Conservation (phyloP, 805 yeast species). For the Yamadazyma insecticola region DNA sequence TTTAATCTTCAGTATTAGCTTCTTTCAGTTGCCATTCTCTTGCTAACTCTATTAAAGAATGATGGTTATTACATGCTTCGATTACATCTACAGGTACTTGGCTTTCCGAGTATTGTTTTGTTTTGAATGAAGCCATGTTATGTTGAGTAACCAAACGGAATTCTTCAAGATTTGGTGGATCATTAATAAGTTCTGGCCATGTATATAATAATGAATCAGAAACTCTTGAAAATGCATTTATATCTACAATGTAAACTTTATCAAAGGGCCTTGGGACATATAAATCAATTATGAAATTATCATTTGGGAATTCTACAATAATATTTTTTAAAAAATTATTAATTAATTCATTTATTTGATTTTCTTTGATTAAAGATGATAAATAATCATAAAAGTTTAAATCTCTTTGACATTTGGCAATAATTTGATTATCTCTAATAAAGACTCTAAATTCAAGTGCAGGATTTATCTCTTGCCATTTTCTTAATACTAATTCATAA, state of each 20-base stretch:
- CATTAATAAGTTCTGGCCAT: slow-evolving; percentile 69
- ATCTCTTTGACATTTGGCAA: slow-evolving; percentile 85
- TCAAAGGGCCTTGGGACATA: slow-evolving; percentile 75
- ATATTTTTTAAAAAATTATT: slow-evolving; percentile 32
- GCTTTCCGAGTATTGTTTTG: slow-evolving; percentile 81
- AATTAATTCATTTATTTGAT: slow-evolving; percentile 7
- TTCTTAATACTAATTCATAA: slow-evolving; percentile 68
- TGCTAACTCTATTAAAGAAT: slow-evolving; percentile 55
- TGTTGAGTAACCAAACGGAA: slow-evolving; percentile 65
- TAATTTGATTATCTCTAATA: slow-evolving; percentile 55
- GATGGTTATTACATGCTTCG: slow-evolving; percentile 70
- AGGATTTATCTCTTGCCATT: slow-evolving; percentile 84
- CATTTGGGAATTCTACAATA: slow-evolving; percentile 16
- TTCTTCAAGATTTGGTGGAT: slow-evolving; percentile 34
- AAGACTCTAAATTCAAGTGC: slow-evolving; percentile 90
- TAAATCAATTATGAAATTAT: slow-evolving; percentile 63
- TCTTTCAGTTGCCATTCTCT: slow-evolving; percentile 13
- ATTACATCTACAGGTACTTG: slow-evolving; percentile 91
- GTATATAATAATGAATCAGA: slow-evolving; percentile 77
- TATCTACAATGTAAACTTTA: slow-evolving; percentile 68
- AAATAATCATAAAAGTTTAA: slow-evolving; percentile 76
- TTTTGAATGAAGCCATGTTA: slow-evolving; percentile 71
- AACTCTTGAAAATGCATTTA: slow-evolving; percentile 77
- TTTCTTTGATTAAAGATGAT: slow-evolving; percentile 45
- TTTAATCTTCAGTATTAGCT: too few relatives aligned